Conservation (phyloP, 2,329 filamentous ascomycete species). For the Endoconidiophora polonica region DNA sequence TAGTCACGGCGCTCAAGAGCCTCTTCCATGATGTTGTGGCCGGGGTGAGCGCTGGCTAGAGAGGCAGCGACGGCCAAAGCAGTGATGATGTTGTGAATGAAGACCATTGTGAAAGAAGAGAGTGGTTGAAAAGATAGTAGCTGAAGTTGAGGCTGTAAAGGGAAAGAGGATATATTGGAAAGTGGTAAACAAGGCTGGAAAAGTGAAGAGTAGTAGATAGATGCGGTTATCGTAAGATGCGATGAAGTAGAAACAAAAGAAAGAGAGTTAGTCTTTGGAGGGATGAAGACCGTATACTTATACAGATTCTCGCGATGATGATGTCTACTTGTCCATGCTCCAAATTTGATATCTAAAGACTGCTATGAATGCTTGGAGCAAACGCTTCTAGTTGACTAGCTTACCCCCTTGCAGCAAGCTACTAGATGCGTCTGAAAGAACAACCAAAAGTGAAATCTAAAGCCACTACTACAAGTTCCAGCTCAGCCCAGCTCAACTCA, state of each 20-base stretch:
- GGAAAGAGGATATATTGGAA: too few species aligned
- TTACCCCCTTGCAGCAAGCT: too few species aligned
- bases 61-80: slow-evolving; percentile 11
- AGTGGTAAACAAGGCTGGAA: neutral
- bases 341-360: too few species aligned
- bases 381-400: too few species aligned
- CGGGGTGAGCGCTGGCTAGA: slow-evolving; percentile 27
- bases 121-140: neutral
- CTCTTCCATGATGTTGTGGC: slow-evolving; percentile 31
- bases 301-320: neutral
- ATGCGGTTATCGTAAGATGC: neutral
- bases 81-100: slow-evolving; percentile 7
- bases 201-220: neutral
- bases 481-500: too few species aligned
- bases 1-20: slow-evolving; percentile 31
- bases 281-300: slow-evolving; percentile 4
- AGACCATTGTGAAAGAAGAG: slow-evolving; percentile 3
- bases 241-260: neutral
- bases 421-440: too few species aligned
- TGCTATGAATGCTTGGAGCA: too few species aligned
- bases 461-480: too few species aligned
- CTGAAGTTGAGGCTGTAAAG: neutral
- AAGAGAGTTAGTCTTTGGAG: neutral
- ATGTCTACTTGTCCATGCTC: too few species aligned
- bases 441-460: too few species aligned